Evolutionary conservation across 2,329 filamentous ascomycete species (phyloP), one percentile per base, ranked within the genome.

Genomic region (Byssochlamys sp.): DNA sequence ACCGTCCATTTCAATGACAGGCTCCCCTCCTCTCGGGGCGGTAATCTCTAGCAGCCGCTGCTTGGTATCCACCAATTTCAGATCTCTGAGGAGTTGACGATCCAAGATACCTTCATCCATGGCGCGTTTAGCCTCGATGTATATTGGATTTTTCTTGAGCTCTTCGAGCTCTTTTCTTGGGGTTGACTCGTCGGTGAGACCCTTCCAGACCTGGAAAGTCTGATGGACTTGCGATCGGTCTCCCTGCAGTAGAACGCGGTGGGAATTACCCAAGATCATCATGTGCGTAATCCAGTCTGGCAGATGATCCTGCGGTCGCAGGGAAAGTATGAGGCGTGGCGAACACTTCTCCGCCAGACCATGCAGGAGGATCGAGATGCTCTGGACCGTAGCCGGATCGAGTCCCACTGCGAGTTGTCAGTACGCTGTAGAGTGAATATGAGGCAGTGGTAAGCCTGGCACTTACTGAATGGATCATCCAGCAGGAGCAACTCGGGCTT

Each of bases 211-310:
- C 10, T 64, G 29, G 29, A 74, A 61, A 2, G 58, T 59, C 24
- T 59, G 55, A 4, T 90, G 70, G 0, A 95, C 85, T 0, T 79
- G 74, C 0, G 82, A 75, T 63, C 86, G 90, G 1, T 79, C 71
- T 0, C 90, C 91, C 70, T 88, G 83, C 1, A 81, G 77, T 1
- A 81, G 79, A 12, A 95, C 74, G 61, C 84, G 80, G 57, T 87
- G 84, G 62, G 87, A 80, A 3, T 84, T 81, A 48, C 86, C 82
- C 10, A 96, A 75, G 63, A 89, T 86, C 0, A 91, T 76, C 24
- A 96, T 62, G 73, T 96, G 88, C 1, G 88, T 96, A 58, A 96
- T 87, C 94, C 94, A 99, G 0, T 88, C 83, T 0, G 94, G 94
- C 39, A 97, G 77, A 0, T 84, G 82, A 70, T 99, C 94, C 70